Base-by-base conservation (phyloP, 148 eudicot genomes). In the Camellia japonica region DNA sequence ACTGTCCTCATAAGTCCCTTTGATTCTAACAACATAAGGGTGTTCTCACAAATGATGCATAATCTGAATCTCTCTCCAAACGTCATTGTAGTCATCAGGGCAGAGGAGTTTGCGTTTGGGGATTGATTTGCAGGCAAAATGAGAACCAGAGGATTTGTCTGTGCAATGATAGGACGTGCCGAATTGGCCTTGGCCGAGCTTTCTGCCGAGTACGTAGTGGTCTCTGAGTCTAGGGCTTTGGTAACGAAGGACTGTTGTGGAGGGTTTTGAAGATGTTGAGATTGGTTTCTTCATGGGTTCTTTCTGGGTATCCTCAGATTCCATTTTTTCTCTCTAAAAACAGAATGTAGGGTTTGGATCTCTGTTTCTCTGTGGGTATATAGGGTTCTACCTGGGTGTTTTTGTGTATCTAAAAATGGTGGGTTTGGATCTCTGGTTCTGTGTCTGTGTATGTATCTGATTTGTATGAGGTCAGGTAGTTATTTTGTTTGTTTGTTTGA, bases 51-150 rank as follows among this genome's bases (percentile, higher is more conserved):
- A 76, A 78, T 92, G 95, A 58, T 92, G 95, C 95, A 92, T 92
- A 71, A 92, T 92, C 78, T 92, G 95, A 78, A 92, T 90, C 83
- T 92, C 95, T 30, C 93, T 85, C 95, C 95, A 90, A 0, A 92
- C 95, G 71, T 92, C 95, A 0, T 92, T 93, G 56, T 88, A 90
- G 78, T 92, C 95, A 67, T 92, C 95, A 41, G 85, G 86, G 79
- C 93, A 87, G 2, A 90, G 52, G 2, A 92, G 82, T 62, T 92
- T 92, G 67, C 95, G 70, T 60, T 92, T 92, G 7, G 93, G 91
- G 12, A 92, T 92, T n/a, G 95, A 90, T 79, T 92, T 92, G 83
- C 95, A 92, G 15, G 95, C 95, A n/a, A 80, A 90, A 0, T 79
- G 71, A 6, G 70, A 73, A 0, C 87, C 90, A 0, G 90, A 85